Evolutionary conservation across 306 rosid genomes (phyloP).

Genomic region (Hippophae gyantsensis): DNA sequence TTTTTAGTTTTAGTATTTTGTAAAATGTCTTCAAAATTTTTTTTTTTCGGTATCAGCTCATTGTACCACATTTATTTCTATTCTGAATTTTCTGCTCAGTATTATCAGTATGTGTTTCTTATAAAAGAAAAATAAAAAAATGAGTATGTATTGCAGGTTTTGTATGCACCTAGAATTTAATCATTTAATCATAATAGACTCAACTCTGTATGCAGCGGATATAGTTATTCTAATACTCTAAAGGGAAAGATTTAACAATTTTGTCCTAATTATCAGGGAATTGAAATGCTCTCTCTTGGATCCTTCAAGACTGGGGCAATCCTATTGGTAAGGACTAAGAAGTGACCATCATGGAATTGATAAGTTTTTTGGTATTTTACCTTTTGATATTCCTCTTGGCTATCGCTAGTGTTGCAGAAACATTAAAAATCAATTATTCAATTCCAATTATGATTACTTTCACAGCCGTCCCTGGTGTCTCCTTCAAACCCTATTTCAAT

Average conservation of each 20-base stretch:
- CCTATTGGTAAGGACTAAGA: conserved; percentile 52
- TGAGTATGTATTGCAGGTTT: too few species aligned
- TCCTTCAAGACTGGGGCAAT: conserved; percentile 98
- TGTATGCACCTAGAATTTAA: too few species aligned
- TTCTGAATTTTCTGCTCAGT: too few species aligned
- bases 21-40: neutral
- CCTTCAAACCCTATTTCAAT: neutral
- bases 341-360: conserved; percentile 11
- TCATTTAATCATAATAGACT: neutral
- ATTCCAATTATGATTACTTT: neutral
- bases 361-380: neutral
- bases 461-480: neutral
- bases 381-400: neutral
- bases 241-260: conserved; percentile 9
- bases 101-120: too few species aligned
- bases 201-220: neutral
- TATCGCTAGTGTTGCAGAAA: neutral
- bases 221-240: neutral
- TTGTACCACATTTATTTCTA: too few species aligned
- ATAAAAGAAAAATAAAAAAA: too few species aligned
- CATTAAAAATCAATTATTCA: neutral
- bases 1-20: neutral
- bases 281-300: conserved; percentile 99
- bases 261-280: conserved; percentile 53
- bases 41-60: neutral